Base-by-base conservation (phyloP, 352 stramenopile genomes). In the Phytophthora podocarpi region DNA sequence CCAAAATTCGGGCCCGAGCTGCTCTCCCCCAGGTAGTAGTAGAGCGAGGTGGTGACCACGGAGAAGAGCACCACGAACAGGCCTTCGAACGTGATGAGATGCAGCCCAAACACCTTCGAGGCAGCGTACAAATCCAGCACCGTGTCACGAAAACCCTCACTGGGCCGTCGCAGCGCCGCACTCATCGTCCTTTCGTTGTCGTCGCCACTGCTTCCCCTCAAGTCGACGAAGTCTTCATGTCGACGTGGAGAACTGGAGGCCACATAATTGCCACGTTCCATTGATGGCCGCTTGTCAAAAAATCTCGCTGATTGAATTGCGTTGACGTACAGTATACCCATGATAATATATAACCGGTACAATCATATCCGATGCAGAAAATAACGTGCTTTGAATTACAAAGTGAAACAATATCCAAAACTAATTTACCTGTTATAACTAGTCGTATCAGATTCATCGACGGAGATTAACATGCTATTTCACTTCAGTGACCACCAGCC, bases 31-130 rank as follows among this genome's bases (percentile, higher is more conserved):
- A 78, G 71, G 21, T 85, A 55, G 51, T 95, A 93, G 53, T 95
- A 92, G 28, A 72, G 78, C 20, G 77, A 84, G 2, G 80, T 91
- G 8, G 81, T 78, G 0, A 78, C 48, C 15, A 94, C 35, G 11
- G 87, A 87, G 45, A 80, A 83, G 11, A 82, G 30, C 24, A 94
- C 69, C 15, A 87, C 85, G 13, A 94, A 78, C 6, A 94, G 53
- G 20, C 66, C 85, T 66, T 96, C 87, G 36, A 95, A 94, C 20
- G 78, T 90, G 36, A 87, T 64, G 36, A 93, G 72, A 51, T 92
- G 81, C 42, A 89, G 76, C 31, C 63, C 69, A 50, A 94, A 89
- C 31, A 96, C 87, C 41, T 92, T 87, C 21, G 54, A 78, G 20
- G 87, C 87, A 0, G 84, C 84, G 67, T 93, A 91, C 26, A 93